Conservation (phyloP, 2,329 filamentous ascomycete species). For the Monilinia fructicola region DNA sequence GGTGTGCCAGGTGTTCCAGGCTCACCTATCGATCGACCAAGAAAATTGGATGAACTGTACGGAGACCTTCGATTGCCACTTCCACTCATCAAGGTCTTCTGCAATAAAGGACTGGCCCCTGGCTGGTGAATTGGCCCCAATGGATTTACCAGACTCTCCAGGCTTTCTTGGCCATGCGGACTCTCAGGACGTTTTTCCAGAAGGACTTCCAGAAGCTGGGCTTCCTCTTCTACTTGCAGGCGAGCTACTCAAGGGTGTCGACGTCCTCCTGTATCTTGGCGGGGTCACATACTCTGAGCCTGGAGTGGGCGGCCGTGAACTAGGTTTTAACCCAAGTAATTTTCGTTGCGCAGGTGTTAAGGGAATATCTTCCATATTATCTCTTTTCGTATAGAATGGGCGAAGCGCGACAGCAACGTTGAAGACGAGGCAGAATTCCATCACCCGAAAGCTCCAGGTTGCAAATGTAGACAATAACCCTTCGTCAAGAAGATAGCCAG, state of each 20-base stretch:
- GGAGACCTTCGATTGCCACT: slow-evolving; percentile 59
- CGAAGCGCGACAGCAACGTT: slow-evolving; percentile 71
- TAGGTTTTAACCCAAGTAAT: slow-evolving; percentile 76
- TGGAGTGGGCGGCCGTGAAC: slow-evolving; percentile 61
- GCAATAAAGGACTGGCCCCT: slow-evolving; percentile 58
- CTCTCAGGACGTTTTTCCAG: slow-evolving; percentile 15
- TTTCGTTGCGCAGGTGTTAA: slow-evolving; percentile 86
- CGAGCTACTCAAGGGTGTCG: slow-evolving; percentile 57
- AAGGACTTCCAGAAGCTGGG: slow-evolving; percentile 42
- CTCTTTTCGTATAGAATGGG: slow-evolving; percentile 69
- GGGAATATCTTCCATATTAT: slow-evolving; percentile 84
- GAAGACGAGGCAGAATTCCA: slow-evolving; percentile 60
- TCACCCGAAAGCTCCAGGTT: slow-evolving; percentile 44
- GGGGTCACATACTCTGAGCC: slow-evolving; percentile 78
- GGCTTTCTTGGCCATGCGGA: neutral
- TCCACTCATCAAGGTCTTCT: slow-evolving; percentile 60
- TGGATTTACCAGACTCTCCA: slow-evolving; percentile 21
- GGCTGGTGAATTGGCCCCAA: slow-evolving; percentile 53
- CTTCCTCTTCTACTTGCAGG: slow-evolving; percentile 58
- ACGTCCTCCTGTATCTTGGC: slow-evolving; percentile 79
- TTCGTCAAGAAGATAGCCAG: slow-evolving; percentile 32
- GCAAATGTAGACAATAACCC: slow-evolving; percentile 34
- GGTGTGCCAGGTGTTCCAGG: slow-evolving; percentile 63
- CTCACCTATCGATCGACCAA: slow-evolving; percentile 47
- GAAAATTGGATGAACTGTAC: slow-evolving; percentile 57